Evolutionary conservation across 208 protist species (phyloP), one percentile per base, ranked within the genome.

Genomic region (Sergeia podlipaevii): DNA sequence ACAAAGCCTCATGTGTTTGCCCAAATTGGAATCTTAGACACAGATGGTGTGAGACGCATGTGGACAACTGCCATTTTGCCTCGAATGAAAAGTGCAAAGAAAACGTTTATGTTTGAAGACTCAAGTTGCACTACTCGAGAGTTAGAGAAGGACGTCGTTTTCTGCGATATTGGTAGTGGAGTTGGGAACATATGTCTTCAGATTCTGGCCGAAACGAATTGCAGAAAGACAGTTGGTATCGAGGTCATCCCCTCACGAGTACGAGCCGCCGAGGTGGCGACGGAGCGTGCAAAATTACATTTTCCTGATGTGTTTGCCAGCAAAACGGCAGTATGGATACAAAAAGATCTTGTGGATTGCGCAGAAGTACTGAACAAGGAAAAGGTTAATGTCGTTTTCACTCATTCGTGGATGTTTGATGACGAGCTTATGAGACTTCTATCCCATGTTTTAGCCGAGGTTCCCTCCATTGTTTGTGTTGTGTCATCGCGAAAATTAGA

Each of bases 91-190:
- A 60, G 43, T 11, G 45, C 42, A 7, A 33, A 17, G 24, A 27
- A 47, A 11, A 44, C 43, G 32, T 23, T 11, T 36, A 42, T 60
- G 18, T 42, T 72, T 20, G 57, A 72, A 18, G 30, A 56, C 38
- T 74, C 60, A 3, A 42, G 63, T 32, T 30, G 43, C 41, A 53
- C 62, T n/a, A 7, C 56, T 15, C 61, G 39, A 2, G 57, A 74
- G 27, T 17, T 88, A 8, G 79, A 93, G 47, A 48, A 70, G 4
- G 48, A 69, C 1, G 51, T 76, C 20, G 81, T 90, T 7, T 93
- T 93, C 42, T 93, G 85, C 44, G 85, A 93, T 34, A 84, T 93
- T 39, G 85, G 85, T n/a, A 90, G 85, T 52, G 79, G 79, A 6
- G 77, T 90, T 2, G 85, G 85, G 48, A 90, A 90, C 52, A 70